Percentiles rank a stretch among this genome's conserved stretches.
Evolutionary conservation across 1,284 basidiomycete genomes (phyloP).

Genomic region (Sphaerobolus stellatus): DNA sequence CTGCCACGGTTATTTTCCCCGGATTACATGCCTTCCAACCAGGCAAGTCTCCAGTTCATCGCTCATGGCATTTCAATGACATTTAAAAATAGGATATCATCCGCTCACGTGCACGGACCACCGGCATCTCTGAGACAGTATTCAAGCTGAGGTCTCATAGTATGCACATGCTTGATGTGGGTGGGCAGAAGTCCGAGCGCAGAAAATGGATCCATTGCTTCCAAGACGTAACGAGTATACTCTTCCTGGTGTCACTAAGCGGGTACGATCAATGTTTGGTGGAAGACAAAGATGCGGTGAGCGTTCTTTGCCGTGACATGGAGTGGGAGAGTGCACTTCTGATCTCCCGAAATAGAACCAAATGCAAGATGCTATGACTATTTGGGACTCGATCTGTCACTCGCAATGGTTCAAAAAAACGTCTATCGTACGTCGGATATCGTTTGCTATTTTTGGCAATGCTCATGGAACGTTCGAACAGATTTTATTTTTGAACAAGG

Average conservation of each 20-base stretch:
- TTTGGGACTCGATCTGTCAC: constrained; percentile 93
- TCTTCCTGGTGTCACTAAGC: constrained; percentile 83
- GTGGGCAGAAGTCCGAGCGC: constrained; percentile 86
- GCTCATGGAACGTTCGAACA: constrained; percentile 26
- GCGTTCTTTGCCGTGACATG: constrained; percentile 28
- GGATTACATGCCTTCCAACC: constrained; percentile 70
- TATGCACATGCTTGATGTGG: constrained; percentile 88
- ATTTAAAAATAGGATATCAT: constrained; percentile 62
- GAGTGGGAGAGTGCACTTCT: neutral
- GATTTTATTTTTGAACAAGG: constrained; percentile 92
- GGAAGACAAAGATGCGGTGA: constrained; percentile 87
- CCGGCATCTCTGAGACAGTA: constrained; percentile 91
- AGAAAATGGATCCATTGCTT: constrained; percentile 90
- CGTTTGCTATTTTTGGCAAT: neutral
- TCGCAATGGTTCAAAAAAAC: constrained; percentile 92
- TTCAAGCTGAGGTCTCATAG: constrained; percentile 75
- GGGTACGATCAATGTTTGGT: constrained; percentile 93
- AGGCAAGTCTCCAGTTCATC: constrained; percentile 30
- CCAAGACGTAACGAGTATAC: constrained; percentile 83
- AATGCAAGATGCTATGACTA: constrained; percentile 96
- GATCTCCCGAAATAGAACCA: constrained; percentile 61
- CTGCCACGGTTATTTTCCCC: constrained; percentile 79
- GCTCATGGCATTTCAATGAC: neutral
- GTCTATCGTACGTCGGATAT: constrained; percentile 63
- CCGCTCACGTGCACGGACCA: constrained; percentile 82